Conservation (phyloP, 169 alveolate genomes). For the Plasmodium yoelii region DNA sequence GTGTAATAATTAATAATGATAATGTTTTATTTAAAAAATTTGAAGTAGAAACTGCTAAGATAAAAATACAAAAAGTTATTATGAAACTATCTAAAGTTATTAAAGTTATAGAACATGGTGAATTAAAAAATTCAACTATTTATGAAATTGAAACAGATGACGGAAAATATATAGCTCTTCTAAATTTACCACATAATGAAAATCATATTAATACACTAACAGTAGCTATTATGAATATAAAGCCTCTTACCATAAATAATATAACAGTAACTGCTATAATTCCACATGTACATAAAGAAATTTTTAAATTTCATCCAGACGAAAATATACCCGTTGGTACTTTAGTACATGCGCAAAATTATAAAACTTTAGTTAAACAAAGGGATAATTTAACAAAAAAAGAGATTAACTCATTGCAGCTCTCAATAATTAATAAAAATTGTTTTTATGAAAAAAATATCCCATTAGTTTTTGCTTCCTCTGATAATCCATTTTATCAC, state of each 20-base stretch:
- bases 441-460: slow-evolving; percentile 64
- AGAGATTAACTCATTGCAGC: slow-evolving; percentile 27
- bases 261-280: slow-evolving; percentile 55
- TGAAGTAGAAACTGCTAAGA: slow-evolving; percentile 33
- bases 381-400: slow-evolving; percentile 67
- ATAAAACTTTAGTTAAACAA: slow-evolving; percentile 63
- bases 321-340: slow-evolving; percentile 53
- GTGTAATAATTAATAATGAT: slow-evolving; percentile 47
- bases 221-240: slow-evolving; percentile 40
- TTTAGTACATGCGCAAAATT: slow-evolving; percentile 44
- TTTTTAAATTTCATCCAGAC: slow-evolving; percentile 14
- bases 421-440: slow-evolving; percentile 29
- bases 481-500: slow-evolving; percentile 44
- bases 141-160: slow-evolving; percentile 49
- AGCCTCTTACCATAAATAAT: slow-evolving; percentile 64
- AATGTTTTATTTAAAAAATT: slow-evolving; percentile 62
- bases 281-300: slow-evolving; percentile 56
- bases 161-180: slow-evolving; percentile 37
- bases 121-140: slow-evolving; percentile 6
- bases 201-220: slow-evolving; percentile 22
- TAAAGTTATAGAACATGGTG: slow-evolving; percentile 22
- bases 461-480: slow-evolving; percentile 49
- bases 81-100: slow-evolving; percentile 60
- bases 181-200: slow-evolving; percentile 16
- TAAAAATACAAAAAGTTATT: slow-evolving; percentile 64